Conservation (phyloP, 2,329 filamentous ascomycete genomes). For the Fusarium goolgardi region DNA sequence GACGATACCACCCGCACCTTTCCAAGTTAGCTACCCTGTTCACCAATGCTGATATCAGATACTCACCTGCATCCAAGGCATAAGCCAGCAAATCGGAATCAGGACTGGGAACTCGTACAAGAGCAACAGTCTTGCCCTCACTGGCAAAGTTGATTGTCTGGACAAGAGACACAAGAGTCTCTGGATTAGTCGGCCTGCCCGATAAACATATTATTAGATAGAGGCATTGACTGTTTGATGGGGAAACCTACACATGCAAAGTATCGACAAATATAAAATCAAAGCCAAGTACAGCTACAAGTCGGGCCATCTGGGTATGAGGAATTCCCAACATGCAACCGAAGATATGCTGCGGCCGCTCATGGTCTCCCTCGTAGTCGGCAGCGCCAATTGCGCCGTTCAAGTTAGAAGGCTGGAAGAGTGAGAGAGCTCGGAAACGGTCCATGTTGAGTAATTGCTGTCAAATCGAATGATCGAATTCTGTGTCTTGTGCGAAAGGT, state of each 20-base stretch:
- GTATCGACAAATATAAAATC: constrained; percentile 7
- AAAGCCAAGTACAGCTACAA: constrained; percentile 6
- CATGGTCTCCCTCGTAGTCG: not conserved
- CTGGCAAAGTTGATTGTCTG: constrained; percentile 12
- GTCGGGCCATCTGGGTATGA: constrained; percentile 2
- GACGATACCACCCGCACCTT: constrained; percentile 7
- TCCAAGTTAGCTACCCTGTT: not conserved
- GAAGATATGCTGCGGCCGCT: not conserved
- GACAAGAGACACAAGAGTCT: constrained; percentile 3
- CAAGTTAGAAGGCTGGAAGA: constrained; percentile 6
- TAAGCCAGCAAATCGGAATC: constrained; percentile 6
- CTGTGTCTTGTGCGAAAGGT: not conserved
- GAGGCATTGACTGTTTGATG: fast-evolving
- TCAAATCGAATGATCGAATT: not conserved
- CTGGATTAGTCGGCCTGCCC: not conserved
- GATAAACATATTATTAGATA: not conserved
- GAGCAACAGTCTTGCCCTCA: not conserved
- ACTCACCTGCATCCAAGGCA: constrained; percentile 11
- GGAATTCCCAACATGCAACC: constrained; percentile 4
- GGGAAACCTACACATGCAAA: not conserved
- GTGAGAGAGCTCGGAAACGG: not conserved
- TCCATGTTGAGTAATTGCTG: not conserved
- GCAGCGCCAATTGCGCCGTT: constrained; percentile 1
- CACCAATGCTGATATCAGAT: not conserved
- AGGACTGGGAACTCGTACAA: constrained; percentile 2